Conservation (phyloP, 805 yeast species). For the Kuraishia ogatae region DNA sequence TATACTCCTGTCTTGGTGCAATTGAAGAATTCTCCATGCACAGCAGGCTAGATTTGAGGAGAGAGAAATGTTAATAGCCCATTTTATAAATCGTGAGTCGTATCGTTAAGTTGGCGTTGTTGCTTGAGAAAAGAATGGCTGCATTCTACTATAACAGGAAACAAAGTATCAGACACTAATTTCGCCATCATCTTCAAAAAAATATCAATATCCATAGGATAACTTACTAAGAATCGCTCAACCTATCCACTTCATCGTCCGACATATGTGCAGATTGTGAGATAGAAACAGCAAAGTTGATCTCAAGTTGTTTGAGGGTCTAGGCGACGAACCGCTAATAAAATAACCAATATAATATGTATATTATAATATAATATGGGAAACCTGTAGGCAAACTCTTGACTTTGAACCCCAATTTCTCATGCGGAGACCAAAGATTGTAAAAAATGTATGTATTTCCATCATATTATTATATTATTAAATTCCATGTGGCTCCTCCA, state of each 20-base stretch:
- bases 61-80: background rate
- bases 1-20: slow-evolving; percentile 2
- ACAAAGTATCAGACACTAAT: too few relatives aligned
- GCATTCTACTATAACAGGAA: too few relatives aligned
- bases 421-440: background rate
- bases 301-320: background rate
- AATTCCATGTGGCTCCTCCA: background rate
- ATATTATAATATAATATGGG: background rate
- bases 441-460: background rate
- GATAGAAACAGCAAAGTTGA: background rate
- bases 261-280: background rate
- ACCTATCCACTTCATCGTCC: background rate
- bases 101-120: background rate
- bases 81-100: background rate
- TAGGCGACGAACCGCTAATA: background rate
- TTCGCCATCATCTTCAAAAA: too few relatives aligned
- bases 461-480: too few relatives aligned
- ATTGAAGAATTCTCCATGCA: slow-evolving; percentile 1
- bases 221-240: background rate
- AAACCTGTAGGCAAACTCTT: background rate
- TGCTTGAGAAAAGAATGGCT: too few relatives aligned
- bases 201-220: too few relatives aligned
- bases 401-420: background rate
- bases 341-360: background rate
- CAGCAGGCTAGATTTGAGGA: background rate